Percentiles rank a stretch among this genome's conserved stretches.
phyloP scores from a whole-genome alignment of 2,329 filamentous ascomycete species.

The Aspergillus caelatus region DNA sequence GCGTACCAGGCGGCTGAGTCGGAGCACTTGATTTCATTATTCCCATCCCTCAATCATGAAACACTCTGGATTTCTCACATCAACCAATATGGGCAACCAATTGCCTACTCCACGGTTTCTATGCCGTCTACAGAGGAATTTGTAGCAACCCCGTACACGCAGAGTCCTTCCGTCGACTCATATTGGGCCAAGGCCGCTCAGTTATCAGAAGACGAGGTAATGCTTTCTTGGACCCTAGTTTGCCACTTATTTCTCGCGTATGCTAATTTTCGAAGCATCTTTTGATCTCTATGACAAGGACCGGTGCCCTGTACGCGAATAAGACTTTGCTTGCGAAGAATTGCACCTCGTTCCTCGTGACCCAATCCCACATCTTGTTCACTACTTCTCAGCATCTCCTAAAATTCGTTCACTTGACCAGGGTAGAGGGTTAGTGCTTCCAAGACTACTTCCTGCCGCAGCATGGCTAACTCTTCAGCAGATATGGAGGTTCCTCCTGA shows the following conservation, averaged over 20 bases:
- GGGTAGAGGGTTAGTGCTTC: constrained; percentile 60
- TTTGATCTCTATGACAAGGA: constrained; percentile 69
- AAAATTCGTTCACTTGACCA: constrained; percentile 85
- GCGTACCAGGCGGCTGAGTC: constrained; percentile 35
- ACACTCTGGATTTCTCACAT: constrained; percentile 42
- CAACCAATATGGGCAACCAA: constrained; percentile 25
- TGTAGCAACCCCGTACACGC: constrained; percentile 28
- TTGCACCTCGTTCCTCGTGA: constrained; percentile 87
- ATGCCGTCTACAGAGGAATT: constrained; percentile 18
- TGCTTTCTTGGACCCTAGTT: neutral
- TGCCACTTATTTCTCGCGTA: neutral
- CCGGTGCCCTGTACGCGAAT: constrained; percentile 78
- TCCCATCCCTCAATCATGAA: constrained; percentile 37
- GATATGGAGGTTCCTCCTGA: constrained; percentile 82
- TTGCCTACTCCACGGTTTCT: constrained; percentile 37
- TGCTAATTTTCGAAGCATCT: constrained; percentile 42
- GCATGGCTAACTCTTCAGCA: constrained; percentile 41
- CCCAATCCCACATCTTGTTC: constrained; percentile 80
- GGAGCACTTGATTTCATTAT: constrained; percentile 41
- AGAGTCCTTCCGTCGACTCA: constrained; percentile 40
- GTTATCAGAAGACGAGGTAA: constrained; percentile 45
- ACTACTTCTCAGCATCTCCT: constrained; percentile 91
- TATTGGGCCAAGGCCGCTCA: constrained; percentile 42
- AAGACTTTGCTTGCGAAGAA: constrained; percentile 75
- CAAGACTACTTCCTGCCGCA: neutral